A percentile compares a stretch with the other conserved stretches of the same genome.
phyloP scores from a whole-genome alignment of 805 yeast genomes.

The Zygosaccharomyces gambellarensis region DNA sequence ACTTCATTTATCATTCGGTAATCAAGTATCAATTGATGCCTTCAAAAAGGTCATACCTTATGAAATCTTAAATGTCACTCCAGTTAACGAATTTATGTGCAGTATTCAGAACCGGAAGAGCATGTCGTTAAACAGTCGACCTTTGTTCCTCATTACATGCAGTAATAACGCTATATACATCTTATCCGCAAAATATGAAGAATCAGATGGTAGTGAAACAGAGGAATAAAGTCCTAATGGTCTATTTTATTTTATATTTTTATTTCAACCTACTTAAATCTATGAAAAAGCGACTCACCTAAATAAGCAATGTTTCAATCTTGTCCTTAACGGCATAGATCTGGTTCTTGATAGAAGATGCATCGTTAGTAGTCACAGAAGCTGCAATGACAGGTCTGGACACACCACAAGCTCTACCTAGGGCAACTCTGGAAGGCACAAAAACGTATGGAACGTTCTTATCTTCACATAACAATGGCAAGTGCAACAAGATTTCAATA shows the following conservation, averaged over 20 bases:
- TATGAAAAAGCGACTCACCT: slow-evolving; percentile 20
- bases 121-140: neutral
- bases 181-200: neutral
- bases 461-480: slow-evolving; percentile 97
- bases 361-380: slow-evolving; percentile 96
- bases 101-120: neutral
- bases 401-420: slow-evolving; percentile 99
- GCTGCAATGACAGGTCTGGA: slow-evolving; percentile 99
- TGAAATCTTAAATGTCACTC: neutral
- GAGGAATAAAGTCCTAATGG: neutral
- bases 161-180: slow-evolving; percentile 4
- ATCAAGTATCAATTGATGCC: neutral
- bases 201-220: neutral
- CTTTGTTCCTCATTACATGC: slow-evolving; percentile 13
- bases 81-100: neutral
- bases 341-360: slow-evolving; percentile 95
- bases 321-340: slow-evolving; percentile 97
- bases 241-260: neutral
- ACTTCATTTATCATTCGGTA: neutral
- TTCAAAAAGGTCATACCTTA: neutral
- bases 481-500: slow-evolving; percentile 93
- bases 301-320: slow-evolving; percentile 95
- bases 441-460: slow-evolving; percentile 99
- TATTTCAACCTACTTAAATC: neutral
- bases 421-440: slow-evolving; percentile 96